A percentile compares a stretch with the other conserved stretches of the same genome.
phyloP scores from a whole-genome alignment of 2,329 filamentous ascomycete genomes.

The Cercospora citrullina region DNA sequence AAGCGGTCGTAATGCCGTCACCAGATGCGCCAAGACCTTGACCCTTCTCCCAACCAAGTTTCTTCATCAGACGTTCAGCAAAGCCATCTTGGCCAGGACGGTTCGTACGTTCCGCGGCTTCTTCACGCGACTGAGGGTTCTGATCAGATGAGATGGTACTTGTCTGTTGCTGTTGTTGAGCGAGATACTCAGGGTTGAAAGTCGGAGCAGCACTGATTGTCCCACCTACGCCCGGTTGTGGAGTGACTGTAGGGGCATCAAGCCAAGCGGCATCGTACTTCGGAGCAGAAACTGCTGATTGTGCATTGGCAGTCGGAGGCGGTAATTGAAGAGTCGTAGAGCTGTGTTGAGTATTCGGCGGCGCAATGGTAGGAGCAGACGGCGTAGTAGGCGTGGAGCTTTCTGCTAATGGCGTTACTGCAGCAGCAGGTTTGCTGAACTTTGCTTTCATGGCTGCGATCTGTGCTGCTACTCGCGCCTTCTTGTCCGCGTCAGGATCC shows the following conservation, averaged over 20 bases:
- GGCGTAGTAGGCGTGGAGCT: neutral
- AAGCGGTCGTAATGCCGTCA: slow-evolving; percentile 79
- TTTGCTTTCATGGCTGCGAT: slow-evolving; percentile 32
- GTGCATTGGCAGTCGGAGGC: neutral
- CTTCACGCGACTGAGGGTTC: slow-evolving; percentile 38
- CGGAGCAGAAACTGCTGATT: neutral
- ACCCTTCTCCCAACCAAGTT: slow-evolving; percentile 91
- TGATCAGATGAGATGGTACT: neutral
- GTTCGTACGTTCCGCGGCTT: slow-evolving; percentile 52
- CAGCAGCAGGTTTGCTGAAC: slow-evolving; percentile 13
- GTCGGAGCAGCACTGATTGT: slow-evolving; percentile 23
- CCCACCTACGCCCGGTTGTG: neutral
- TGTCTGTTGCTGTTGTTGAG: slow-evolving; percentile 14
- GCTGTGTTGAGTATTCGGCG: neutral
- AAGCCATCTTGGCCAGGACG: slow-evolving; percentile 81
- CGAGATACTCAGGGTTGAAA: slow-evolving; percentile 23
- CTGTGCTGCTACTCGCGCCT: slow-evolving; percentile 28
- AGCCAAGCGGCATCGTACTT: slow-evolving; percentile 8
- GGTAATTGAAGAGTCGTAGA: neutral
- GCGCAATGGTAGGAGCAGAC: neutral
- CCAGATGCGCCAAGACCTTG: slow-evolving; percentile 80
- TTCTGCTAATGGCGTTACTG: neutral
- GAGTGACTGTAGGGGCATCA: neutral
- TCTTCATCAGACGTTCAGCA: slow-evolving; percentile 83
- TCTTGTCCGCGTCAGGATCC: slow-evolving; percentile 23